Base-by-base conservation (phyloP, 2,329 filamentous ascomycete species). In the Clonostachys byssicola region DNA sequence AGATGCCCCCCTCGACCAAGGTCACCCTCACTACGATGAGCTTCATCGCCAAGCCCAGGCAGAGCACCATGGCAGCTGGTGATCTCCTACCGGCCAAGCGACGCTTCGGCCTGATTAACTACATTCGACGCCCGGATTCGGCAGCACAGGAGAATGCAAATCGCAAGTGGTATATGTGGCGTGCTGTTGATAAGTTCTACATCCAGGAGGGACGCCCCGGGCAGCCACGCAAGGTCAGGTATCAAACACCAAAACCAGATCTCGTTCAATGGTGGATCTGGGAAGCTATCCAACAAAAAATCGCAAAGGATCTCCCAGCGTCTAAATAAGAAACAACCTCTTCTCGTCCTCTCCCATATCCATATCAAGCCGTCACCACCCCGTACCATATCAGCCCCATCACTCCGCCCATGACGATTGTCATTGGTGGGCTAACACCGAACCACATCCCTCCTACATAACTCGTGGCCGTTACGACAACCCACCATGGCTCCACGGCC, bases 401-500 rank as follows among this genome's bases (percentile, higher is more conserved):
- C 5, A 56, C 52, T 0, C 54, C 61, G 3, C 63, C 63, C 2
- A 63, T 17, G 2, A 63, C 13, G n/a, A 66, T 65, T 3, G 56
- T 56, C 12, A 59, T 49, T 4, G 61, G 61, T 4, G 61, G 56
- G 13, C 49, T 56, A 9, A 66, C 34, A 2, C 56, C 51, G 43
- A 63, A 66, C 49, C 57, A 64, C 17, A 54, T 51, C 5, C 63
- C 54, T 2, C 62, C 60, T 1, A 63, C 57, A 42, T 57, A 65
- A 17, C 54, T 57, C 8, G 58, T 59, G 6, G 75, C 73, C 5
- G 78, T 72, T 5, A 83, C 70, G 3, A 81, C 77, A 10, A 83
- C 70, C 75, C 79, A 83, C 76, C 78, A 83, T 2, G 80, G 77
- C 51, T 83, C 79, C 41, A 70, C 64, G 0, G 63, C 78, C 46